phyloP scores from a whole-genome alignment of 768 basidiomycete species.

The Leucocoprinus leucothites region DNA sequence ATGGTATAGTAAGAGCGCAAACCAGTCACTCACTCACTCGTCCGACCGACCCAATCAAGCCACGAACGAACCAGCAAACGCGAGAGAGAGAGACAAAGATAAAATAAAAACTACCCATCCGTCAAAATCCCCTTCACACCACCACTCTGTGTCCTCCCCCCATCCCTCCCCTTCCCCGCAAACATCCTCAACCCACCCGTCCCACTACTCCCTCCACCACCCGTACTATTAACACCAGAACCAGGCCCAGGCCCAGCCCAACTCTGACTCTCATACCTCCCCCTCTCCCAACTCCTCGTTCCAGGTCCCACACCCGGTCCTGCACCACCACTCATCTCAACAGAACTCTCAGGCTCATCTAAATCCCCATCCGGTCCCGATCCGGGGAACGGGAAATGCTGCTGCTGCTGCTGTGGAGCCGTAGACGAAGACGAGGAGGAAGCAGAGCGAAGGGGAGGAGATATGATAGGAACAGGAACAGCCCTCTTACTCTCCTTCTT shows the following conservation, averaged over 20 bases:
- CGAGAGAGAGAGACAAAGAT: not conserved
- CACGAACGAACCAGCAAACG: no score
- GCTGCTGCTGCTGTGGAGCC: constrained; percentile 22
- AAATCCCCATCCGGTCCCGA: constrained; percentile 35
- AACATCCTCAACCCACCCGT: constrained; percentile 51
- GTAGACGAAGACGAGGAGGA: constrained; percentile 5
- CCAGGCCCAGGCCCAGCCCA: not conserved
- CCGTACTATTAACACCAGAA: constrained; percentile 6
- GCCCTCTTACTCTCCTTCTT: constrained; percentile 24
- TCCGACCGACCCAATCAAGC: no score
- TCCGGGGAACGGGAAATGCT: constrained; percentile 66
- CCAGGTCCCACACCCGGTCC: no score
- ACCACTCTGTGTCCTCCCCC: constrained; percentile 81
- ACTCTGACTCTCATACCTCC: constrained; percentile 13
- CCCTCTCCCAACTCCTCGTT: constrained; percentile 18
- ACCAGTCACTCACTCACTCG: no score
- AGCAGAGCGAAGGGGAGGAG: constrained; percentile 12
- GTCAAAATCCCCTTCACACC: constrained; percentile 75
- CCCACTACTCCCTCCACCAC: not conserved
- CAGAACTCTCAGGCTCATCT: constrained; percentile 9
- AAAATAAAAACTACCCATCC: constrained; percentile 19
- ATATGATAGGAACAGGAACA: constrained; percentile 39
- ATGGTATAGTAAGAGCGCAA: no score
- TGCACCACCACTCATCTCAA: not conserved
- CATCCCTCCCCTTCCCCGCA: constrained; percentile 69